Conservation (phyloP, 371 early-diverging fungal genomes). For the Mucor mucedo region DNA sequence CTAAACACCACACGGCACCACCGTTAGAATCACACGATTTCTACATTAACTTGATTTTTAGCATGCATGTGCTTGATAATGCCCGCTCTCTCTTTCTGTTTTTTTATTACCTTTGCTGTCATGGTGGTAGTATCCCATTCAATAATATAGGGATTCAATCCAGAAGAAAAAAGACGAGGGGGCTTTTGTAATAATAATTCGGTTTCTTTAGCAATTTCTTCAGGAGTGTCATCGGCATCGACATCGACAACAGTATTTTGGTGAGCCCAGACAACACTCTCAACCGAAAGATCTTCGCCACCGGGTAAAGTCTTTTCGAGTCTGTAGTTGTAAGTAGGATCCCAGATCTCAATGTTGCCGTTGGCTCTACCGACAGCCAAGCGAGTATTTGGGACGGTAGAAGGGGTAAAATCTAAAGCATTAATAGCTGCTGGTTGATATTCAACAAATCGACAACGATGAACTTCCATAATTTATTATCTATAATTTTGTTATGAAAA, state of each 20-base stretch:
- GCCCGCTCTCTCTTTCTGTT: background rate
- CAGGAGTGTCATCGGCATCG: conserved; percentile 65
- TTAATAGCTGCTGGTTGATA: conserved; percentile 87
- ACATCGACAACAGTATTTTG: conserved; percentile 65
- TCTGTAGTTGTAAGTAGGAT: conserved; percentile 66
- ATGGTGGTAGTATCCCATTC: conserved; percentile 87
- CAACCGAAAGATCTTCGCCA: conserved; percentile 75
- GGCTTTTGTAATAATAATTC: conserved; percentile 55
- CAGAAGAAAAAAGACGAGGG: conserved; percentile 88
- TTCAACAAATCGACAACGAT: conserved; percentile 91
- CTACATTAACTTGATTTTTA: conserved; percentile 14
- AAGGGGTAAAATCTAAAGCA: conserved; percentile 78
- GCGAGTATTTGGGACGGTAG: conserved; percentile 49
- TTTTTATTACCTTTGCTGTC: conserved; percentile 63
- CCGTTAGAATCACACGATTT: conserved; percentile 79
- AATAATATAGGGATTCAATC: conserved; percentile 82
- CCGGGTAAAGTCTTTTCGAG: conserved; percentile 86
- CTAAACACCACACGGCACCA: conserved; percentile 94
- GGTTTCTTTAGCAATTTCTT: conserved; percentile 52
- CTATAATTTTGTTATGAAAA: too few relatives aligned
- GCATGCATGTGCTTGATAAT: background rate
- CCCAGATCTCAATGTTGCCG: conserved; percentile 95
- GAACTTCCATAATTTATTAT: conserved; percentile 67
- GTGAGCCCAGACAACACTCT: conserved; percentile 87
- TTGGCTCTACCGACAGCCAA: conserved; percentile 90